These are phyloP conservation scores for Geotrichum carabidarum DNA, from an alignment of 1,139 yeast genomes.

Conservation along the genomic window DNA sequence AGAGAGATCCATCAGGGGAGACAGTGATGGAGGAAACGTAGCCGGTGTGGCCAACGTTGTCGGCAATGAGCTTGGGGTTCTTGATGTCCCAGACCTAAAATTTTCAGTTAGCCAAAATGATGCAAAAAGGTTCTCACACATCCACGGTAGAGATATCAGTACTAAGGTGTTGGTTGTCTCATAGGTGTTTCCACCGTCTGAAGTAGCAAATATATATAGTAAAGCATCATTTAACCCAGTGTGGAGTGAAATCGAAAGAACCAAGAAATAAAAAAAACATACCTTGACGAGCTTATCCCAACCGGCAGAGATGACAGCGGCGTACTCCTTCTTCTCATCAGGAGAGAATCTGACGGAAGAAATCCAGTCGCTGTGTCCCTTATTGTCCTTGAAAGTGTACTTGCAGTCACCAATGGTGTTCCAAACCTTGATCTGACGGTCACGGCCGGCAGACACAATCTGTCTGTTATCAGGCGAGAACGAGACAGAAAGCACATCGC, in stretches of 20 bases:
- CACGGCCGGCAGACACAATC: slow-evolving; percentile 98
- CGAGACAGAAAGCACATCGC: slow-evolving; percentile 95
- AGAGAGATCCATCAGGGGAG: slow-evolving; percentile 99
- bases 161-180: slow-evolving; percentile 97
- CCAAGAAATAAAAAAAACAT: slow-evolving; percentile 17
- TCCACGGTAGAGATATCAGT: slow-evolving; percentile 47
- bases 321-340: slow-evolving; percentile 47
- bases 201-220: slow-evolving; percentile 94
- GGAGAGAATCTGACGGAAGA: slow-evolving; percentile 96
- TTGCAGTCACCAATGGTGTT: slow-evolving; percentile 98
- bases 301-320: slow-evolving; percentile 93
- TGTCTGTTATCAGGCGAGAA: slow-evolving; percentile 96
- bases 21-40: slow-evolving; percentile 96
- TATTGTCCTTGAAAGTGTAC: slow-evolving; percentile 64
- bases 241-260: background rate
- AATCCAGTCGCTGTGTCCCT: slow-evolving; percentile 98
- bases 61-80: slow-evolving; percentile 86
- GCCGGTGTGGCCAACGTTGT: slow-evolving; percentile 99
- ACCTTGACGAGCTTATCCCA: slow-evolving; percentile 96
- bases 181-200: slow-evolving; percentile 80
- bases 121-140: background rate
- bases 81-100: slow-evolving; percentile 88
- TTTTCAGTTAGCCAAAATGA: slow-evolving; percentile 39
- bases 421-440: slow-evolving; percentile 98
- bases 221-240: slow-evolving; percentile 28